Evolutionary conservation across 768 basidiomycete species (phyloP).

Genomic region (Suillus variegatus): DNA sequence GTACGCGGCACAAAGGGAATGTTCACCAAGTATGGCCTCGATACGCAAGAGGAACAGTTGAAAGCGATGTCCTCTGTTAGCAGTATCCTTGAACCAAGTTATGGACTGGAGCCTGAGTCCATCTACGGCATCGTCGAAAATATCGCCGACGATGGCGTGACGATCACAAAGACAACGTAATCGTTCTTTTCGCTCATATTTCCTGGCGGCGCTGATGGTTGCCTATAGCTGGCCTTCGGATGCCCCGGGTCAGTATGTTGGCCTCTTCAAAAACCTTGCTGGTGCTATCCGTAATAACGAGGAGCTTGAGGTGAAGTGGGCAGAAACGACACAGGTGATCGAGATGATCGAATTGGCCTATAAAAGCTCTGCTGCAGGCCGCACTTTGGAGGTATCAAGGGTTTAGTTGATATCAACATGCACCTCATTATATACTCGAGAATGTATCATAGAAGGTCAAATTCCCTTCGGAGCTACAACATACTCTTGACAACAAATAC

Average conservation of each 20-base stretch:
- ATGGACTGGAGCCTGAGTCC: constrained; percentile 63
- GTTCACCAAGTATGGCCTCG: constrained; percentile 75
- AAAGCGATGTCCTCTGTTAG: constrained; percentile 51
- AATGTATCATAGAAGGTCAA: background rate
- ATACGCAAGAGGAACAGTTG: constrained; percentile 79
- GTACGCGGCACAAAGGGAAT: constrained; percentile 73
- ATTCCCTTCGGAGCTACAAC: background rate
- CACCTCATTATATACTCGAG: background rate
- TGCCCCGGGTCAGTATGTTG: constrained; percentile 57
- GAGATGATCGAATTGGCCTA: constrained; percentile 77
- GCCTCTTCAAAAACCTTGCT: constrained; percentile 67
- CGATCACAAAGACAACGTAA: constrained; percentile 33
- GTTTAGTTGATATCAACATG: constrained; percentile 5
- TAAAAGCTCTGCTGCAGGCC: constrained; percentile 63
- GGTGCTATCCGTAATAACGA: constrained; percentile 57
- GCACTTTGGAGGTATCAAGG: constrained; percentile 38
- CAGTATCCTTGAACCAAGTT: constrained; percentile 45
- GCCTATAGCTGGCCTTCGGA: constrained; percentile 61
- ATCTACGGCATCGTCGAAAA: constrained; percentile 66
- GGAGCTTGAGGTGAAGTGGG: constrained; percentile 67
- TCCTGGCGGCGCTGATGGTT: constrained; percentile 21
- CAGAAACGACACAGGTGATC: constrained; percentile 69
- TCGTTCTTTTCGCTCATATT: constrained; percentile 27
- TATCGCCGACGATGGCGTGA: constrained; percentile 44
- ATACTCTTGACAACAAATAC: background rate